These are phyloP conservation scores for Solanum chacoense DNA, from an alignment of 305 asterid species.

Conservation along the genomic window DNA sequence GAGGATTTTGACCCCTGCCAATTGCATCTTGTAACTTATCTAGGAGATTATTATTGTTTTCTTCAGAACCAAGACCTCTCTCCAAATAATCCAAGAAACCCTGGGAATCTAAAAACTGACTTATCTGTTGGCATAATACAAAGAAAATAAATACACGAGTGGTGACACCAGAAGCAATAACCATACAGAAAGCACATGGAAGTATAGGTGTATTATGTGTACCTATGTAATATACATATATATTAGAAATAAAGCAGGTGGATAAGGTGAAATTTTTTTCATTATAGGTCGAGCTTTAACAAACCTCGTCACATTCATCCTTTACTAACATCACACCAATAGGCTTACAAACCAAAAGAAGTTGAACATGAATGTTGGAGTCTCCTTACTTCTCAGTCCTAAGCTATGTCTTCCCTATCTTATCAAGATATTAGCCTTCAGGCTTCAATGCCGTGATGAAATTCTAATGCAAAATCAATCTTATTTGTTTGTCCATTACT, in stretches of 20 bases:
- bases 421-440: background rate
- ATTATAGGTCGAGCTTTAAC: background rate
- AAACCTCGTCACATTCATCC: background rate
- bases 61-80: slow-evolving; percentile 78
- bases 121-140: slow-evolving; percentile 49
- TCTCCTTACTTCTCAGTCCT: background rate
- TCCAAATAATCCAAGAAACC: slow-evolving; percentile 95
- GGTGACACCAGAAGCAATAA: slow-evolving; percentile 12
- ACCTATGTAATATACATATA: background rate
- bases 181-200: slow-evolving; percentile 10
- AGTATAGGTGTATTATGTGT: background rate
- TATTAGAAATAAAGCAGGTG: background rate
- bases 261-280: background rate
- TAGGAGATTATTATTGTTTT: slow-evolving; percentile 65
- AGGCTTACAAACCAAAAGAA: background rate
- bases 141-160: slow-evolving; percentile 4
- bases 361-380: background rate
- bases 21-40: slow-evolving; percentile 95
- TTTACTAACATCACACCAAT: background rate
- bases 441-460: background rate
- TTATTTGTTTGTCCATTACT: background rate
- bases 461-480: background rate
- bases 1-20: slow-evolving; percentile 87
- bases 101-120: slow-evolving; percentile 86
- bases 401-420: background rate